phyloP scores from a whole-genome alignment of 2,329 filamentous ascomycete species.

The Madurella fahalii region DNA sequence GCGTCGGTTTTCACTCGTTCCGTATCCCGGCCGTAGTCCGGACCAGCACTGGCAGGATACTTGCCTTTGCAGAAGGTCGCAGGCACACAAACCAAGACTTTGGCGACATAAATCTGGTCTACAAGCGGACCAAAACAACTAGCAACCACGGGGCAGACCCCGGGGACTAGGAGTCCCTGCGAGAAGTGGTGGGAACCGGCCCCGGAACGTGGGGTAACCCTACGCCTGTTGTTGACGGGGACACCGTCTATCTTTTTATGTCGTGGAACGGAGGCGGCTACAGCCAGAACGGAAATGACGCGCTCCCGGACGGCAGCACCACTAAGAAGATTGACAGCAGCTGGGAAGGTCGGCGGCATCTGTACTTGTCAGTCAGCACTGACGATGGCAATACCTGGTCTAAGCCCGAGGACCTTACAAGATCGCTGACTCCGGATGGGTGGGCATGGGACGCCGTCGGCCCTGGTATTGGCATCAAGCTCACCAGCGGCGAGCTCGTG shows the following conservation, averaged over 20 bases:
- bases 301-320: conserved; percentile 22
- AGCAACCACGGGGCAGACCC: conserved; percentile 20
- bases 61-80: conserved; percentile 30
- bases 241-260: conserved; percentile 31
- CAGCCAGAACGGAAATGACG: conserved; percentile 25
- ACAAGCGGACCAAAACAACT: conserved; percentile 28
- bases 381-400: conserved; percentile 28
- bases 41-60: conserved; percentile 25
- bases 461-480: conserved; percentile 24
- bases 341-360: conserved; percentile 25
- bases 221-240: conserved; percentile 29
- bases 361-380: conserved; percentile 25
- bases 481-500: conserved; percentile 22
- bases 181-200: conserved; percentile 25
- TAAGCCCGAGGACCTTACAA: conserved; percentile 24
- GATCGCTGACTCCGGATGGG: conserved; percentile 19
- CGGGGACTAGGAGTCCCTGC: conserved; percentile 27
- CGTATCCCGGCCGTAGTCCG: conserved; percentile 27
- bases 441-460: conserved; percentile 25
- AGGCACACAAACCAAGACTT: conserved; percentile 26
- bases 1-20: conserved; percentile 30
- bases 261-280: conserved; percentile 29
- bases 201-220: conserved; percentile 31
- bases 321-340: conserved; percentile 23
- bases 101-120: conserved; percentile 31